Conservation (phyloP, 495 filamentous ascomycete genomes). For the Talaromyces trachyspermus region DNA sequence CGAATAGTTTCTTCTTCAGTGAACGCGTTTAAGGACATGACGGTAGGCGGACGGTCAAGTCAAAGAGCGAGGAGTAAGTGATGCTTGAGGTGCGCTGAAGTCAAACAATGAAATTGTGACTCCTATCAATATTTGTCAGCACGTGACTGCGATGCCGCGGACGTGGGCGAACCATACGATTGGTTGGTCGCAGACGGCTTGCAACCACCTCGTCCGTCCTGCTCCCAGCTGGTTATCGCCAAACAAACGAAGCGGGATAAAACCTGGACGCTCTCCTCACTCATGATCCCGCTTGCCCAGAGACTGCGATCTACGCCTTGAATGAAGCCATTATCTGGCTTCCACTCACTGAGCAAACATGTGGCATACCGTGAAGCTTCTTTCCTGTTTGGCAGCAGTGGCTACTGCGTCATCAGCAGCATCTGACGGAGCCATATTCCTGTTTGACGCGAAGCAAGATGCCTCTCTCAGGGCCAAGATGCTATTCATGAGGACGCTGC, state of each 20-base stretch:
- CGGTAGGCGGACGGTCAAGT: neutral
- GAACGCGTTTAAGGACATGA: conserved; percentile 9
- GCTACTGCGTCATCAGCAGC: neutral
- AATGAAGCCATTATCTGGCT: conserved; percentile 1
- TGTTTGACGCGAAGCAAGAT: neutral
- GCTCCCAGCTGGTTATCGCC: conserved; percentile 8
- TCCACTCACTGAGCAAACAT: neutral
- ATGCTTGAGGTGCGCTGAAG: neutral
- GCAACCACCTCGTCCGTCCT: too few relatives aligned
- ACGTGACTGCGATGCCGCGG: conserved; percentile 14
- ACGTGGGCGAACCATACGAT: too few relatives aligned
- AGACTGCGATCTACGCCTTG: neutral
- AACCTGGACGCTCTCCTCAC: neutral
- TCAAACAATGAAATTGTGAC: neutral
- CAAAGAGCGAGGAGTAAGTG: conserved; percentile 1
- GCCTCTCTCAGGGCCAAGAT: neutral
- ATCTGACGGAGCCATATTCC: neutral
- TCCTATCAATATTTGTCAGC: conserved; percentile 5
- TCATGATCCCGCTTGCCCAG: neutral
- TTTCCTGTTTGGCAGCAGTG: conserved; percentile 3
- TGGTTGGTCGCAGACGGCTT: too few relatives aligned
- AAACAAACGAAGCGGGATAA: too few relatives aligned
- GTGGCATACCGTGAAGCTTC: conserved; percentile 4
- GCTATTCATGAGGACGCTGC: neutral
- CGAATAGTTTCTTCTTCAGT: conserved; percentile 15